A percentile compares a stretch with the other conserved stretches of the same genome.
These are phyloP conservation scores for Aspergillus pseudoterreus DNA, from an alignment of 2,329 filamentous ascomycete genomes.

Conservation along the genomic window DNA sequence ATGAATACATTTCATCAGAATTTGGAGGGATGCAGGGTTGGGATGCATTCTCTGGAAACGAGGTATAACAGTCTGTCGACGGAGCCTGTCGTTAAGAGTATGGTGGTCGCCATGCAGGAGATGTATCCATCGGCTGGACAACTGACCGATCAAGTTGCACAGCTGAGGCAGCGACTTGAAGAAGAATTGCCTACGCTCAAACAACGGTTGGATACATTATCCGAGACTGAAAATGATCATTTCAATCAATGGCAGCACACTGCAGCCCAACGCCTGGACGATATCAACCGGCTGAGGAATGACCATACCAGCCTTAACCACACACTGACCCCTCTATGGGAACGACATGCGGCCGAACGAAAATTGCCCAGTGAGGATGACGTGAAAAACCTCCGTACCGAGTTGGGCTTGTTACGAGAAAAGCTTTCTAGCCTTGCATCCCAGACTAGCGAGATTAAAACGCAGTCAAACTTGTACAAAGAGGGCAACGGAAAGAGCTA, in stretches of 20 bases:
- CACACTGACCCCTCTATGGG: background rate
- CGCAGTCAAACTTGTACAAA: background rate
- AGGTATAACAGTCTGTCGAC: constrained; percentile 51
- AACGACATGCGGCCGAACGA: background rate
- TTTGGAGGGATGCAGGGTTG: constrained; percentile 16
- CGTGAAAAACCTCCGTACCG: too few species aligned
- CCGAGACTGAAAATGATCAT: background rate
- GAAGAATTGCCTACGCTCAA: constrained; percentile 3
- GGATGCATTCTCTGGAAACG: constrained; percentile 40
- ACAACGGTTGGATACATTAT: background rate
- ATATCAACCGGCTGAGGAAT: constrained; percentile 4
- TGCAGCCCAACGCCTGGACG: background rate
- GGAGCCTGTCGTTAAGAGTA: constrained; percentile 31
- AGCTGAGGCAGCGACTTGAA: constrained; percentile 6
- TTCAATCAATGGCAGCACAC: background rate
- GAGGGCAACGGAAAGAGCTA: too few species aligned
- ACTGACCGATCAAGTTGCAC: constrained; percentile 18
- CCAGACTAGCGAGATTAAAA: background rate
- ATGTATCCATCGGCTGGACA: constrained; percentile 32
- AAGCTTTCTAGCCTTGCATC: background rate
- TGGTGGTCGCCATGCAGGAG: constrained; percentile 31
- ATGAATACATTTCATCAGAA: background rate
- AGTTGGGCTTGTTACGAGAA: background rate
- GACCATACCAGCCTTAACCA: background rate
- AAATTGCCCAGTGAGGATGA: too few species aligned